phyloP scores from a whole-genome alignment of 2,329 filamentous ascomycete species.

The Aspergillus alliaceus region DNA sequence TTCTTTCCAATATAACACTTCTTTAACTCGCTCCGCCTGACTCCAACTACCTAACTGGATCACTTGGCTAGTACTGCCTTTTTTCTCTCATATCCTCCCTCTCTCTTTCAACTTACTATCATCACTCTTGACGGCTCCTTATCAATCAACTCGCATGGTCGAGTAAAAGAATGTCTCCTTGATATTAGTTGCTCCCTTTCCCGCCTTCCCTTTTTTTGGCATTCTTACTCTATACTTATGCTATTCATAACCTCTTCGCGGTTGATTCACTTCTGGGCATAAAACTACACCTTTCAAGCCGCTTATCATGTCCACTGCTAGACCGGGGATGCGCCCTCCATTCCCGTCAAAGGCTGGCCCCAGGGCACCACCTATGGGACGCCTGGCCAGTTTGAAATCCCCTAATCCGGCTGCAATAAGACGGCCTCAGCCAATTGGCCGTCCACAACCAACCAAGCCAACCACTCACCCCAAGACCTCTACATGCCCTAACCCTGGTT shows the following conservation, averaged over 20 bases:
- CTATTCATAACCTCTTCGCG: background rate
- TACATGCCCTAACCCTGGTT: slow-evolving; percentile 47
- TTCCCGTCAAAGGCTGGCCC: slow-evolving; percentile 26
- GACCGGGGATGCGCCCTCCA: slow-evolving; percentile 34
- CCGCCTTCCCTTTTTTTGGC: background rate
- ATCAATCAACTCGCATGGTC: background rate
- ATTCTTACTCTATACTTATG: background rate
- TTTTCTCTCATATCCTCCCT: background rate
- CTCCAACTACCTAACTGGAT: no score
- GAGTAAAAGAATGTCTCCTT: background rate
- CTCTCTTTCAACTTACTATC: background rate
- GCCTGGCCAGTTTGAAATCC: slow-evolving; percentile 42
- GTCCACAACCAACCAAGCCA: slow-evolving; percentile 30
- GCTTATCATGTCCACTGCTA: slow-evolving; percentile 32
- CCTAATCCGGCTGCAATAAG: slow-evolving; percentile 38
- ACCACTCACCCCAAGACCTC: slow-evolving; percentile 40
- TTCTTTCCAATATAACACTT: no score
- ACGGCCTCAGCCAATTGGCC: slow-evolving; percentile 35
- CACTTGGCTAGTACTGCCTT: background rate
- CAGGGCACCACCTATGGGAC: slow-evolving; percentile 32
- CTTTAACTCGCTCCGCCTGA: no score
- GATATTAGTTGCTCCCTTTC: background rate
- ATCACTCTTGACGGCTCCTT: background rate
- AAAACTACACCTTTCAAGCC: background rate
- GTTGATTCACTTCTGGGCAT: background rate